Conservation (phyloP, 805 yeast species). For the Lipomyces sp. region DNA sequence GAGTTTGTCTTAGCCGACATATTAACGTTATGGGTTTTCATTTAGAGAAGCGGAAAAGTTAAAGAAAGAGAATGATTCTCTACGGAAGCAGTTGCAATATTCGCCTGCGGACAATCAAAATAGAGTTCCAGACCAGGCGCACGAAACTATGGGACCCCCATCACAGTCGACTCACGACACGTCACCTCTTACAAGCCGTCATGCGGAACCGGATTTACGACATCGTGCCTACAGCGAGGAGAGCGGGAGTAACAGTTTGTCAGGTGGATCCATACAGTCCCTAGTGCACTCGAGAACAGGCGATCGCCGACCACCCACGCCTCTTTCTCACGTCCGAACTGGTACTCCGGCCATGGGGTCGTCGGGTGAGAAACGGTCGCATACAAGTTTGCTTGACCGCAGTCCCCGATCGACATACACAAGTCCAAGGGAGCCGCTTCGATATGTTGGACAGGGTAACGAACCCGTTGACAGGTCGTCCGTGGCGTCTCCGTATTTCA, state of each 20-base stretch:
- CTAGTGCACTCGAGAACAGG: neutral
- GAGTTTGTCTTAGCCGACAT: neutral
- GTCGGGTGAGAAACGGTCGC: conserved; percentile 1
- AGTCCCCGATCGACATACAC: neutral
- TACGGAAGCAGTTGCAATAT: conserved; percentile 2
- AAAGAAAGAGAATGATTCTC: conserved; percentile 7
- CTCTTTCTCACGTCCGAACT: neutral
- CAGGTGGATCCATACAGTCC: neutral
- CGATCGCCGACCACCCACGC: neutral
- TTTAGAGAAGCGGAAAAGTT: conserved; percentile 6
- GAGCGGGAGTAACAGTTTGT: neutral
- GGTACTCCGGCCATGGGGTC: conserved; percentile 2
- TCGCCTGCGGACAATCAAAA: neutral
- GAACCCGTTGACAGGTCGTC: neutral
- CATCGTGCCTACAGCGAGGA: neutral
- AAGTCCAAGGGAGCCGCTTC: neutral
- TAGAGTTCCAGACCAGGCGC: neutral
- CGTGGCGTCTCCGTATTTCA: conserved; percentile 8
- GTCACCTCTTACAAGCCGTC: neutral
- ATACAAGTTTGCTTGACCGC: neutral
- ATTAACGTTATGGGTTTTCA: neutral
- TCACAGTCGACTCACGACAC: neutral
- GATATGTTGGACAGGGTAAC: neutral
- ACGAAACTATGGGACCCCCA: neutral
- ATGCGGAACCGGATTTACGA: neutral